Conservation (phyloP, 352 stramenopile species). For the Globisporangium yorkense region DNA sequence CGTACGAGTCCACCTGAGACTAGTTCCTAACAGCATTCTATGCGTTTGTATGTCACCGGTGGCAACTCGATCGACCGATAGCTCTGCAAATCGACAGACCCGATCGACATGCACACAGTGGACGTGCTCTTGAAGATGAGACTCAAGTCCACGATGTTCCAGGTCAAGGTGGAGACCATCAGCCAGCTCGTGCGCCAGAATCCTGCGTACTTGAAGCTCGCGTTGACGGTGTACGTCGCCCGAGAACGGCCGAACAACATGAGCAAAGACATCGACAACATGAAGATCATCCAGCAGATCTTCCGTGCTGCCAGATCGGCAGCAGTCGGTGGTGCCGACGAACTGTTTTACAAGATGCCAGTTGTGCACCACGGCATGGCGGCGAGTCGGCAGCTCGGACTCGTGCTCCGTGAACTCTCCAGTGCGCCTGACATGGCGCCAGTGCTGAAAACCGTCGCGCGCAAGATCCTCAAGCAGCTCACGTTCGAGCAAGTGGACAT, state of each 20-base stretch:
- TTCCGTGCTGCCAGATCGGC: slow-evolving; percentile 56
- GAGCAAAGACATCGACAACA: slow-evolving; percentile 84
- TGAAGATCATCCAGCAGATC: slow-evolving; percentile 88
- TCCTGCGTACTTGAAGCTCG: slow-evolving; percentile 58
- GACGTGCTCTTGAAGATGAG: slow-evolving; percentile 80
- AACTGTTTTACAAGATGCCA: slow-evolving; percentile 54
- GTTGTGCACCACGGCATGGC: slow-evolving; percentile 45
- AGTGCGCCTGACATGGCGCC: slow-evolving; percentile 65
- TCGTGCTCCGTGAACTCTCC: slow-evolving; percentile 79
- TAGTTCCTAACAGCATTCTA: not conserved
- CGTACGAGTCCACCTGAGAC: not conserved
- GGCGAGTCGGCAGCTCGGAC: slow-evolving; percentile 67
- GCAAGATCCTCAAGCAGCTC: slow-evolving; percentile 78
- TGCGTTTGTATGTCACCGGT: not conserved
- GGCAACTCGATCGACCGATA: slow-evolving; percentile 9
- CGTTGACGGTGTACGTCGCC: slow-evolving; percentile 62
- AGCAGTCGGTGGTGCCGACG: slow-evolving; percentile 26
- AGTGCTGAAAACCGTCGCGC: slow-evolving; percentile 80
- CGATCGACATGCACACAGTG: slow-evolving; percentile 52
- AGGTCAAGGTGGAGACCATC: slow-evolving; percentile 81
- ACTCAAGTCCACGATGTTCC: slow-evolving; percentile 86
- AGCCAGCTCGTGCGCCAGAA: slow-evolving; percentile 74
- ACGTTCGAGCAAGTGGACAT: slow-evolving; percentile 83
- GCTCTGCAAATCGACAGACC: slow-evolving; percentile 54
- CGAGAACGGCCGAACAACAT: slow-evolving; percentile 79